phyloP scores from a whole-genome alignment of 805 yeast genomes.

The Suhomyces prunicola region DNA sequence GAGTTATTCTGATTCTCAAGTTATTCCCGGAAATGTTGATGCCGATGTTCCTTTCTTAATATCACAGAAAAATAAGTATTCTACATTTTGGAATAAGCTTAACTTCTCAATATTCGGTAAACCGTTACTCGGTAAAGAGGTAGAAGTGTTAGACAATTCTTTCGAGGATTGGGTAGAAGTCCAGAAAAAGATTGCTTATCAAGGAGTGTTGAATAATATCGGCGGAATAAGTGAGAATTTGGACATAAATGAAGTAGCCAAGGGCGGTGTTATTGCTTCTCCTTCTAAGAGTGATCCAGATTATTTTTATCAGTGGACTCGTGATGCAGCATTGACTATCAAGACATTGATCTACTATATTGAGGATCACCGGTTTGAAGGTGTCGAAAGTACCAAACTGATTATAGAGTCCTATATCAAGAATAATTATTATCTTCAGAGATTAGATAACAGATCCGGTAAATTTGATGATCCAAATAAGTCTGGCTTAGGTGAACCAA shows the following conservation, averaged over 20 bases:
- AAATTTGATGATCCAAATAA: constrained; percentile 37
- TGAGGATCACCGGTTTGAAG: constrained; percentile 35
- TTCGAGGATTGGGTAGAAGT: constrained; percentile 48
- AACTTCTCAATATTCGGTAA: background rate
- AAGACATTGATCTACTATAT: constrained; percentile 58
- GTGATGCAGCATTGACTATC: constrained; percentile 84
- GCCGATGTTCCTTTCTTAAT: background rate
- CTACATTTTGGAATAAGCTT: background rate
- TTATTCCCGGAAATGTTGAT: background rate
- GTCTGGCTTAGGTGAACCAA: constrained; percentile 85
- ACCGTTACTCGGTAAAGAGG: background rate
- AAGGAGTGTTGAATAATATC: constrained; percentile 50
- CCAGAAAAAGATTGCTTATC: constrained; percentile 43
- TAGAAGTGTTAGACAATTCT: constrained; percentile 16
- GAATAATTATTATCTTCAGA: constrained; percentile 59
- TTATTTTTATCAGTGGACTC: constrained; percentile 85
- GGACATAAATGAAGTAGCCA: constrained; percentile 34
- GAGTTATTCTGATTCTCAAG: background rate
- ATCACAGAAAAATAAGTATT: background rate
- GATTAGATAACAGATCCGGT: constrained; percentile 69
- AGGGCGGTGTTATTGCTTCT: constrained; percentile 81
- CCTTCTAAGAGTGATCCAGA: constrained; percentile 72
- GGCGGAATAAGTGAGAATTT: constrained; percentile 46
- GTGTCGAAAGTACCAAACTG: constrained; percentile 13
- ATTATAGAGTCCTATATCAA: constrained; percentile 60